Percentiles rank a stretch among this genome's conserved stretches.
Conservation (phyloP, 371 early-diverging fungal species). For the Phascolomyces articulosus region DNA sequence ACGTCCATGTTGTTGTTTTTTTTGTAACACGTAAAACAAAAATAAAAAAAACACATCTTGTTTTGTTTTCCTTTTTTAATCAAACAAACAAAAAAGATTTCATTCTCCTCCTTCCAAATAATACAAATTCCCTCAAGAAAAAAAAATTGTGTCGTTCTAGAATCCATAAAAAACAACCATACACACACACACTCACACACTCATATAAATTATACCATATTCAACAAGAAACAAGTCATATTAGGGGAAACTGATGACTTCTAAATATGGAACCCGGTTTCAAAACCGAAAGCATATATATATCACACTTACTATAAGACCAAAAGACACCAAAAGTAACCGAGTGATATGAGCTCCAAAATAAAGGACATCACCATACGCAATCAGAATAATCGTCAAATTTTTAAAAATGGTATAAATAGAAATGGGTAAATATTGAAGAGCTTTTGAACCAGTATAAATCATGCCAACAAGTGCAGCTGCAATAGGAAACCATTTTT, state of each 20-base stretch:
- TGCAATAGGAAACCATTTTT: constrained; percentile 89
- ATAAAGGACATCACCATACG: constrained; percentile 85
- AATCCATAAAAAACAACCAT: too few species aligned
- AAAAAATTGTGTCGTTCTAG: too few species aligned
- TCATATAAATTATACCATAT: too few species aligned
- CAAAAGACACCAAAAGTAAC: constrained; percentile 84
- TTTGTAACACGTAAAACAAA: too few species aligned
- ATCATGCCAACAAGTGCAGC: constrained; percentile 92
- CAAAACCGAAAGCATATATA: not conserved
- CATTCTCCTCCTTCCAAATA: too few species aligned
- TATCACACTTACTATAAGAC: constrained; percentile 83
- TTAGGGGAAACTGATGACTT: not conserved
- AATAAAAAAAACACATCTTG: too few species aligned
- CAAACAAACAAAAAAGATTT: too few species aligned
- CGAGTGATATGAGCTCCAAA: constrained; percentile 79
- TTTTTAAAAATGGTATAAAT: constrained; percentile 99
- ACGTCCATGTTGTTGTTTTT: too few species aligned
- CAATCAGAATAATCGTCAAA: constrained; percentile 95
- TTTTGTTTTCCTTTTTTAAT: too few species aligned
- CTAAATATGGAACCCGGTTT: constrained; percentile 1
- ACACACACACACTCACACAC: too few species aligned
- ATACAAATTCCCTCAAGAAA: too few species aligned
- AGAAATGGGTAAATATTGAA: constrained; percentile 92
- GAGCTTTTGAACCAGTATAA: constrained; percentile 93
- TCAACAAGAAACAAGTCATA: too few species aligned